Conservation (phyloP, 2,329 filamentous ascomycete genomes). For the Colletotrichum tropicale region DNA sequence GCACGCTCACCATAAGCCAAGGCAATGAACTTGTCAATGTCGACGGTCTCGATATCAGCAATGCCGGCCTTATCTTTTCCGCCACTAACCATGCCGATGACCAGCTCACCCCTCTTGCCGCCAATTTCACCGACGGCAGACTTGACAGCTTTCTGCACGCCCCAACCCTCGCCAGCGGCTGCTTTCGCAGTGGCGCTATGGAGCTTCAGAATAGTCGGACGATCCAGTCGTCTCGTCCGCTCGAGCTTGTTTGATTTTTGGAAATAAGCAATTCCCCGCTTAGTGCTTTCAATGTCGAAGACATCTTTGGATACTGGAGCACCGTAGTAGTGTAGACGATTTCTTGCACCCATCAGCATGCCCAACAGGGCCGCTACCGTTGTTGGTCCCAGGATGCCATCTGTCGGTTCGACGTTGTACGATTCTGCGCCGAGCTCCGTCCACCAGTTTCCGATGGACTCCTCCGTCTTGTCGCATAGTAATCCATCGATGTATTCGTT, state of each 20-base stretch:
- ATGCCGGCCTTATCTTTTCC: slow-evolving; percentile 88
- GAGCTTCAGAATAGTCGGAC: slow-evolving; percentile 80
- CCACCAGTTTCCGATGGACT: slow-evolving; percentile 94
- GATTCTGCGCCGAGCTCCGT: slow-evolving; percentile 89
- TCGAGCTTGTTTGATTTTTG: slow-evolving; percentile 88
- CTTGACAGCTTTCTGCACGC: slow-evolving; percentile 91
- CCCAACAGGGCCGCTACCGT: slow-evolving; percentile 89
- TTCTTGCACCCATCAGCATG: slow-evolving; percentile 86
- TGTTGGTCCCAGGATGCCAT: slow-evolving; percentile 90
- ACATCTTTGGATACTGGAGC: slow-evolving; percentile 88
- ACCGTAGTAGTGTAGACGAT: slow-evolving; percentile 83
- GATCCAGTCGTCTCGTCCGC: slow-evolving; percentile 79
- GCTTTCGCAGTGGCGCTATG: slow-evolving; percentile 89
- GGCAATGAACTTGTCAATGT: slow-evolving; percentile 83
- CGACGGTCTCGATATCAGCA: slow-evolving; percentile 88
- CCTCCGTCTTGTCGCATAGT: slow-evolving; percentile 91
- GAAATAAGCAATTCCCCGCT: slow-evolving; percentile 84
- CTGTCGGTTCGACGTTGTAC: slow-evolving; percentile 90
- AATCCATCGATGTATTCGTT: slow-evolving; percentile 89
- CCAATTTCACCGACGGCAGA: slow-evolving; percentile 93
- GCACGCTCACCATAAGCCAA: slow-evolving; percentile 80
- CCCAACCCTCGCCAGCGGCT: slow-evolving; percentile 87
- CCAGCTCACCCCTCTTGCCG: slow-evolving; percentile 91
- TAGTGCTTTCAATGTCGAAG: slow-evolving; percentile 83
- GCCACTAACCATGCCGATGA: slow-evolving; percentile 86